phyloP scores from a whole-genome alignment of 2,329 filamentous ascomycete species.

The Chlorencoelia australis region DNA sequence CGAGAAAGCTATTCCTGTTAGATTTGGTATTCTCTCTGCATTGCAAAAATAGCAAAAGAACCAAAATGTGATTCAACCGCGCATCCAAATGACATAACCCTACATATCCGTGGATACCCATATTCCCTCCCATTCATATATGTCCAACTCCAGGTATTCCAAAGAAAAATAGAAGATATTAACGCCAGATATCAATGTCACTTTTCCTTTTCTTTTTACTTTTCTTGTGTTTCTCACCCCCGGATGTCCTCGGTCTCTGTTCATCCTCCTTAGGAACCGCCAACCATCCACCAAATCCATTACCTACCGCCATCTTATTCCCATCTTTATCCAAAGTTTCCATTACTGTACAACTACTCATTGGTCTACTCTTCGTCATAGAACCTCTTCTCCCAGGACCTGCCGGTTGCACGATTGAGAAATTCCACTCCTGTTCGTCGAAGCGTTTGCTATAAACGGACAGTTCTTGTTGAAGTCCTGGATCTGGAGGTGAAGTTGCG shows the following conservation, averaged over 20 bases:
- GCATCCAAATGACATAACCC: too few species aligned
- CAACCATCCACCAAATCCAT: slow-evolving; percentile 56
- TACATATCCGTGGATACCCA: too few species aligned
- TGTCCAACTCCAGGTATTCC: too few species aligned
- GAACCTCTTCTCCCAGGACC: slow-evolving; percentile 29
- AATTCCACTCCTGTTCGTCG: slow-evolving; percentile 59
- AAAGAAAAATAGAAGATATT: not conserved
- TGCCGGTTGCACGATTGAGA: slow-evolving; percentile 47
- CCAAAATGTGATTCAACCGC: too few species aligned
- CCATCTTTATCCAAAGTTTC: slow-evolving; percentile 33
- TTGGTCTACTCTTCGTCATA: slow-evolving; percentile 30
- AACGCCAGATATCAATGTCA: slow-evolving; percentile 6
- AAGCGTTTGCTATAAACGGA: slow-evolving; percentile 57
- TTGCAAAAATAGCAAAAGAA: too few species aligned
- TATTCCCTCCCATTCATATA: too few species aligned
- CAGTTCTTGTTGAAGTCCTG: slow-evolving; percentile 43
- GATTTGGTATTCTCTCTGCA: too few species aligned
- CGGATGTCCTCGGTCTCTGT: slow-evolving; percentile 20
- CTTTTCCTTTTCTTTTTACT: slow-evolving; percentile 1
- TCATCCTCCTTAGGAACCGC: slow-evolving; percentile 46
- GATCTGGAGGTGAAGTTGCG: slow-evolving; percentile 1
- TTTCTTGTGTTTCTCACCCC: slow-evolving; percentile 16
- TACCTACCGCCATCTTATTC: slow-evolving; percentile 46
- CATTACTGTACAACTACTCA: slow-evolving; percentile 34
- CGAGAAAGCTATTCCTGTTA: too few species aligned